Conservation (phyloP, 129 eudicot genomes). For the Flaveria trinervia region DNA sequence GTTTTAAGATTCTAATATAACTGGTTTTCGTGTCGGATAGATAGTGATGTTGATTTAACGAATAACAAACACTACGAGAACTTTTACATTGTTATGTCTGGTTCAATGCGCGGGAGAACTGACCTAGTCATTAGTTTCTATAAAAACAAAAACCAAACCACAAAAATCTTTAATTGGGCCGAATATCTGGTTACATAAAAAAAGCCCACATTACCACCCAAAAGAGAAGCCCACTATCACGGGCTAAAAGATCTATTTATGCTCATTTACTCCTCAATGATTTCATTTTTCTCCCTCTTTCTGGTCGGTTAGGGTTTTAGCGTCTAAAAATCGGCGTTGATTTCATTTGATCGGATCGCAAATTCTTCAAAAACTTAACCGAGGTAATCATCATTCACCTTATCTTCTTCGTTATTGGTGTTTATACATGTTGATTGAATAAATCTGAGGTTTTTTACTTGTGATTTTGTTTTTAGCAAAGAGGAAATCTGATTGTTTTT, state of each 20-base stretch:
- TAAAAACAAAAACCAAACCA: no score
- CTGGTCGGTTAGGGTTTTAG: constrained; percentile 20
- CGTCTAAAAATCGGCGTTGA: constrained; percentile 1
- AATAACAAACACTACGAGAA: no score
- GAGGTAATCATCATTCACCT: constrained; percentile 21
- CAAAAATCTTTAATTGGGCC: not conserved
- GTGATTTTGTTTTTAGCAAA: not conserved
- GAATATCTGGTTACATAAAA: not conserved
- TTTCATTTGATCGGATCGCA: constrained; percentile 17
- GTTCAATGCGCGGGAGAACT: no score
- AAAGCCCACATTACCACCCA: constrained; percentile 2
- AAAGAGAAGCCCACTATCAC: not conserved
- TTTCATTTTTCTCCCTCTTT: not conserved
- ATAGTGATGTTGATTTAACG: no score
- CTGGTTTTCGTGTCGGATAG: no score
- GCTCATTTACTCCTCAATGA: not conserved
- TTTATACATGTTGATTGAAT: not conserved
- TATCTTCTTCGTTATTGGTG: not conserved
- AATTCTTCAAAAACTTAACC: not conserved
- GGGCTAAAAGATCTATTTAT: not conserved
- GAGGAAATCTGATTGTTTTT: not conserved
- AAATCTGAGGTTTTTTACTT: not conserved
- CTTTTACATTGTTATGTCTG: no score
- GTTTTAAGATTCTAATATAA: no score
- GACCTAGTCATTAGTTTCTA: no score